phyloP scores from a whole-genome alignment of 495 filamentous ascomycete species.

The Penicillium ochrochloron region DNA sequence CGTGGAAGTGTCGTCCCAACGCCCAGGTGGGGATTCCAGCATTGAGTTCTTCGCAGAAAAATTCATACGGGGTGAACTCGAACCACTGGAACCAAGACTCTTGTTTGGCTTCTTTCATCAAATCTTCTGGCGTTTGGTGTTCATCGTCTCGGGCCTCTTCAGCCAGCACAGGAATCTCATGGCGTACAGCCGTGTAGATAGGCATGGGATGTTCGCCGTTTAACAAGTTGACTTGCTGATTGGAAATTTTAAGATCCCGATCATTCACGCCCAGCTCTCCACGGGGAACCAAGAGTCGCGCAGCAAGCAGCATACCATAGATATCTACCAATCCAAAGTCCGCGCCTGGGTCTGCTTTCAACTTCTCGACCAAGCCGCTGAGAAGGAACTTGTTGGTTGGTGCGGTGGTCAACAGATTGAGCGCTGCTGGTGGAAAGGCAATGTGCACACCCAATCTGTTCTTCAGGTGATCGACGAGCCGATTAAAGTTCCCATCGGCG shows the following conservation, averaged over 20 bases:
- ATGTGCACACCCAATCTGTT: constrained; percentile 82
- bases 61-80: constrained; percentile 92
- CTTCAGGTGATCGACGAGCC: constrained; percentile 83
- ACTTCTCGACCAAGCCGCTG: constrained; percentile 84
- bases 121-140: constrained; percentile 48
- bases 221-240: constrained; percentile 71
- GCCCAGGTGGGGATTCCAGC: constrained; percentile 97
- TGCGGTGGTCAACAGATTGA: constrained; percentile 73
- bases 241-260: constrained; percentile 84
- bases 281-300: constrained; percentile 81
- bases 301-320: constrained; percentile 85
- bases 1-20: constrained; percentile 78
- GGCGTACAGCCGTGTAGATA: constrained; percentile 92
- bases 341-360: constrained; percentile 78
- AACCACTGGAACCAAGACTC: constrained; percentile 99
- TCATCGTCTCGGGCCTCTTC: constrained; percentile 37
- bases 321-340: constrained; percentile 90
- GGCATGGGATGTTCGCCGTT: constrained; percentile 83
- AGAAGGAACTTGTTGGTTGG: constrained; percentile 94
- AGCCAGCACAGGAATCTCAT: constrained; percentile 80
- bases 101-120: constrained; percentile 66
- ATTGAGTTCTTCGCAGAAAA: constrained; percentile 89
- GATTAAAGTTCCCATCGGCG: constrained; percentile 62
- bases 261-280: constrained; percentile 77
- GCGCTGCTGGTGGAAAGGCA: constrained; percentile 83